Conservation (phyloP, 176 grass and related monocot species). For the Olyra latifolia region DNA sequence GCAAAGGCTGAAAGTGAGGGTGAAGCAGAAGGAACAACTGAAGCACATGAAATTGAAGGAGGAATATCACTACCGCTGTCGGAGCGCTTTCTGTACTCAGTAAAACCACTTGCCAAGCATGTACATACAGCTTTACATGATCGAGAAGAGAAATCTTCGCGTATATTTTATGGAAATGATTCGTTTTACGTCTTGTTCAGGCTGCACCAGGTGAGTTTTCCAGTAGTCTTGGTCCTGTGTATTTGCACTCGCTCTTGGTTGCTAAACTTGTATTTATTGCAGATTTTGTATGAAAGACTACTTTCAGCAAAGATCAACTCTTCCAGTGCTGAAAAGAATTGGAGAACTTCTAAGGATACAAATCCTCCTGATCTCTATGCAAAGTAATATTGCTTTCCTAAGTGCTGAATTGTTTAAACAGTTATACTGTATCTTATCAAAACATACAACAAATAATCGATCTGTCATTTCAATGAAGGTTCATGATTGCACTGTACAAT, state of each 20-base stretch:
- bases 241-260: background rate
- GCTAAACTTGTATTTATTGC: conserved; percentile 39
- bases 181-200: conserved; percentile 92
- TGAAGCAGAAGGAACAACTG: conserved; percentile 80
- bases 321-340: conserved; percentile 85
- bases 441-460: background rate
- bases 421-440: background rate
- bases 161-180: conserved; percentile 95
- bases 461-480: conserved; percentile 54
- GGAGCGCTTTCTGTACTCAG: conserved; percentile 71
- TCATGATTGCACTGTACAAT: conserved; percentile 81
- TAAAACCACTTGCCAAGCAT: conserved; percentile 89
- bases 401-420: background rate
- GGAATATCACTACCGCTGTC: conserved; percentile 64
- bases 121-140: conserved; percentile 67
- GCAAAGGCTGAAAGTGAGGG: conserved; percentile 88
- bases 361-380: conserved; percentile 87
- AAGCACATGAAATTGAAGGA: conserved; percentile 65
- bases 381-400: conserved; percentile 60
- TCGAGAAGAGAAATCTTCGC: conserved; percentile 56
- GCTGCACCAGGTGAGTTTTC: conserved; percentile 81
- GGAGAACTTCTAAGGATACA: conserved; percentile 94
- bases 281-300: conserved; percentile 95
- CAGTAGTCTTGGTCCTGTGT: background rate
- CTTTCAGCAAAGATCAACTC: conserved; percentile 95